phyloP scores from a whole-genome alignment of 352 stramenopile genomes.

The Phytophthora cryptogea region DNA sequence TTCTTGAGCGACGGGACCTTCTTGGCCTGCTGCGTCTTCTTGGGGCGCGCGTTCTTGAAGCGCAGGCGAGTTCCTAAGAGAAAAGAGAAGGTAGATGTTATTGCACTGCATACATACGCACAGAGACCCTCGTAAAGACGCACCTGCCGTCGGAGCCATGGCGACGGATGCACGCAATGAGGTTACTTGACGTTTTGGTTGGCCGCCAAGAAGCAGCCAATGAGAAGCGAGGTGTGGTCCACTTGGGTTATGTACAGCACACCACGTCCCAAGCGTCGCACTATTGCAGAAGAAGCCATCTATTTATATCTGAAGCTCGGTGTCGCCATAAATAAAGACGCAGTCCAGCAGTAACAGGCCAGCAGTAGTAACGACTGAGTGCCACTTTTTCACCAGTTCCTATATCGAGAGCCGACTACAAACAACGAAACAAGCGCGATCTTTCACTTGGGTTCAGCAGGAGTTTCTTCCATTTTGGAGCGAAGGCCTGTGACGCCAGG shows the following conservation, averaged over 20 bases:
- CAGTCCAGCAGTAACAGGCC: slow-evolving; percentile 5
- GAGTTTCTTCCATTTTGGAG: slow-evolving; percentile 41
- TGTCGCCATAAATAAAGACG: slow-evolving; percentile 8
- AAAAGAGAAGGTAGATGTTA: not conserved
- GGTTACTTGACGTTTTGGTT: slow-evolving; percentile 18
- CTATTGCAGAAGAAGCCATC: slow-evolving; percentile 4
- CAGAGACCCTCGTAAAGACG: not conserved
- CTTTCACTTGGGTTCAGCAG: slow-evolving; percentile 36
- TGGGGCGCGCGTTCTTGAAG: slow-evolving; percentile 62
- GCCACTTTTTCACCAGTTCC: not conserved
- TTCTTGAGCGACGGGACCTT: slow-evolving; percentile 86
- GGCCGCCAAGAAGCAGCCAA: slow-evolving; percentile 5
- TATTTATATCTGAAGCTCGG: slow-evolving; percentile 8
- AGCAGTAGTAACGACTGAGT: slow-evolving; percentile 6
- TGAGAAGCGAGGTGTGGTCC: slow-evolving; percentile 4
- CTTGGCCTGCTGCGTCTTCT: slow-evolving; percentile 59
- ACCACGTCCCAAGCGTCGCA: slow-evolving; percentile 2
- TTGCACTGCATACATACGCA: not conserved
- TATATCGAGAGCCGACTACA: slow-evolving; percentile 9
- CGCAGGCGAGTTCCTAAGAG: slow-evolving; percentile 70
- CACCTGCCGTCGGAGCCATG: slow-evolving; percentile 63
- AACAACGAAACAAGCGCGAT: slow-evolving; percentile 16
- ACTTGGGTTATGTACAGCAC: not conserved
- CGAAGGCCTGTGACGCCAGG: slow-evolving; percentile 26
- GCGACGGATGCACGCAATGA: not conserved